These are phyloP conservation scores for Fusarium lyarnte DNA, from an alignment of 2,329 filamentous ascomycete species.

Conservation along the genomic window DNA sequence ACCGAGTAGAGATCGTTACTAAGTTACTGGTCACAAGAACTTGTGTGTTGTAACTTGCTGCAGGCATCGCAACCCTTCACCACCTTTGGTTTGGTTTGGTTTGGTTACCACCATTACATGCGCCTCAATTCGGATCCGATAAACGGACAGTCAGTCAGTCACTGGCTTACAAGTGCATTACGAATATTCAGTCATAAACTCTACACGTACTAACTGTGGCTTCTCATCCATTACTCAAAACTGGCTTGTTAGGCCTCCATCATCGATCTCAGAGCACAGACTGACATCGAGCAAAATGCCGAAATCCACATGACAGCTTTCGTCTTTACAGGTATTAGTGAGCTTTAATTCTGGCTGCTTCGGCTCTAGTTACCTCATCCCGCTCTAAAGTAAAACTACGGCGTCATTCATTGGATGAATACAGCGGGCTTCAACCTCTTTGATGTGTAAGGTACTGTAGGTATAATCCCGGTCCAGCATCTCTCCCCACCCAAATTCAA, in stretches of 20 bases:
- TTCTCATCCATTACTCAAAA: not conserved
- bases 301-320: not conserved
- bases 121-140: slow-evolving; percentile 11
- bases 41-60: not conserved
- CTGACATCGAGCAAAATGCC: not conserved
- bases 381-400: not conserved
- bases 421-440: not conserved
- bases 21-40: not conserved
- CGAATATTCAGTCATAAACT: slow-evolving; percentile 7
- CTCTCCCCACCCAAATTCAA: not conserved
- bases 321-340: not conserved
- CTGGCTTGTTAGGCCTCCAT: not conserved
- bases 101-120: not conserved
- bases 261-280: not conserved
- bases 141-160: not conserved
- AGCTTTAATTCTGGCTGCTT: slow-evolving; percentile 9
- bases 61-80: not conserved
- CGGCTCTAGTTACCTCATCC: slow-evolving; percentile 9
- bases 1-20: not conserved
- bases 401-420: slow-evolving; percentile 14
- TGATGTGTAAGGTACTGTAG: not conserved
- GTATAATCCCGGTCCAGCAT: not conserved
- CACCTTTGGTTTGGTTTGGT: not conserved
- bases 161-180: not conserved
- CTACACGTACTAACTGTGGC: not conserved